Base-by-base conservation (phyloP, 352 stramenopile genomes). In the Phytophthora capsici region DNA sequence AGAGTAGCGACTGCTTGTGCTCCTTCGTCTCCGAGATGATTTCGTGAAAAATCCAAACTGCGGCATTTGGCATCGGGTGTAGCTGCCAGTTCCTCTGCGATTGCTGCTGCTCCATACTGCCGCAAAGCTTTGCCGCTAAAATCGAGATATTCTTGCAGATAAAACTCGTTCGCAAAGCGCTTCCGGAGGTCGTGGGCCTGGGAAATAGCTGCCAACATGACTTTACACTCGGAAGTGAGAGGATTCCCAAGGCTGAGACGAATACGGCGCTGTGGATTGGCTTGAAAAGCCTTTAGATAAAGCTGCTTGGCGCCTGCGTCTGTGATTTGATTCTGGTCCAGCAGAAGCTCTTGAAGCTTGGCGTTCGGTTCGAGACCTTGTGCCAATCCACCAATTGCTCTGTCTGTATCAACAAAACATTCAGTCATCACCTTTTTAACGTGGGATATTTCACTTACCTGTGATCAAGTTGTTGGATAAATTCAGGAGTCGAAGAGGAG, bases 101-200 rank as follows among this genome's bases (percentile, higher is more conserved):
- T 74, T 0, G 78, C 82, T 0, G 76, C 61, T 2, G 69, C 78
- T 0, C 82, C 80, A 30, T 88, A 87, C 46, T 84, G 77, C 0
- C 78, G 76, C 8, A 91, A 70, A 1, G 47, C 47, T 22, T 63
- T 68, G 23, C 71, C 78, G 43, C 78, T 86, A 23, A 86, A 63
- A 0, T 80, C 68, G 8, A 89, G 68, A 16, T 62, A 59, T 34
- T 81, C 73, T n/a, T 64, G 40, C 41, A 20, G 36, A 3, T 58
- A 69, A 50, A 83, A 84, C 13, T 86, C 73, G 9, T 63, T 75
- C 6, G 50, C 48, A n/a, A 91, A 85, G 2, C 73, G 71, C 46
- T 88, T 80, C 19, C 74, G 74, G 5, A 91, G 54, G 37, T 86
- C 82, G 30, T 88, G 73, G 0, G 82, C 78, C 26, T 88, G 80